Conservation (phyloP, 441 rosid species). For the Geranium incanum region DNA sequence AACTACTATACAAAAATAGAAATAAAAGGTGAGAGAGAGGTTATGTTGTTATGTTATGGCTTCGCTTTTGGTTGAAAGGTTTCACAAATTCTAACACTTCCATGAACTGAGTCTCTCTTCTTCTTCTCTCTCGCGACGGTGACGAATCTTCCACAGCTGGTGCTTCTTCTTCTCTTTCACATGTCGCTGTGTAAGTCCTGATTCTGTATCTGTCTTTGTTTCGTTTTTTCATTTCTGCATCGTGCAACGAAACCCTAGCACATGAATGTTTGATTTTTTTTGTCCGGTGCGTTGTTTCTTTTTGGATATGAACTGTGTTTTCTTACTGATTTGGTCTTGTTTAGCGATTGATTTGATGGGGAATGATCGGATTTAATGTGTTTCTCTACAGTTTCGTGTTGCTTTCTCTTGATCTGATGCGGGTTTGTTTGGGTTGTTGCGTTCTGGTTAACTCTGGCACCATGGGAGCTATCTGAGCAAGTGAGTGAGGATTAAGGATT, state of each 20-base stretch:
- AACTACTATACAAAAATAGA: no score
- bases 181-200: neutral
- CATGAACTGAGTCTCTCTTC: neutral
- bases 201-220: neutral
- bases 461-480: neutral
- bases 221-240: neutral
- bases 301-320: neutral
- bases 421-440: slow-evolving; percentile 3
- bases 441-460: neutral
- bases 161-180: neutral
- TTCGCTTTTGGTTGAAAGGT: no score
- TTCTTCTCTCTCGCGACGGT: neutral
- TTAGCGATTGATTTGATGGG: neutral
- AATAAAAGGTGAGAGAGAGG: no score
- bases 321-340: neutral
- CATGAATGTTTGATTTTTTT: neutral
- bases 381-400: neutral
- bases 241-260: neutral
- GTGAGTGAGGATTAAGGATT: neutral
- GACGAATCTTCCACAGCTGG: neutral
- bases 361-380: neutral
- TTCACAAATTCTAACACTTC: no score
- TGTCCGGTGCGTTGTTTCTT: neutral
- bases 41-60: no score
- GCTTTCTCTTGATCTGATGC: slow-evolving; percentile 8